A percentile compares a stretch with the other conserved stretches of the same genome.
phyloP scores from a whole-genome alignment of 257 asterid species.

The Coffea eugenioides region DNA sequence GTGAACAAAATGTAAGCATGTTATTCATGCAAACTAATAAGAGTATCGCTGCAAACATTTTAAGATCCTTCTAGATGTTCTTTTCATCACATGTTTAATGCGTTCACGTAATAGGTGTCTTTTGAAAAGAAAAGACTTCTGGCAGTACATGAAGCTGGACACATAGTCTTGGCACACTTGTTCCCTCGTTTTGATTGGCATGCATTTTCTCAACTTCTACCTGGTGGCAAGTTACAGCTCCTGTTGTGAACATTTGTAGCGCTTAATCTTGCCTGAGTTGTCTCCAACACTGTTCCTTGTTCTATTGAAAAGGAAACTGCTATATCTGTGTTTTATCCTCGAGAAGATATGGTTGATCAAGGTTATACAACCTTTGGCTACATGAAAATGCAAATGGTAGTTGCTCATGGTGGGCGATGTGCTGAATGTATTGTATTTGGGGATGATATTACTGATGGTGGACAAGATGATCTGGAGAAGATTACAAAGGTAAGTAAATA shows the following conservation, averaged over 20 bases:
- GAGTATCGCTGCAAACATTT: background rate
- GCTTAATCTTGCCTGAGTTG: slow-evolving; percentile 10
- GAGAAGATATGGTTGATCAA: slow-evolving; percentile 89
- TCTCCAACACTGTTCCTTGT: slow-evolving; percentile 14
- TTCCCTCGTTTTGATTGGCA: slow-evolving; percentile 98
- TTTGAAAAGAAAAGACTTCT: slow-evolving; percentile 70
- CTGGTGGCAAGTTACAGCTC: slow-evolving; percentile 84
- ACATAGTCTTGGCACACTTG: slow-evolving; percentile 90
- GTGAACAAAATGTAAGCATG: slow-evolving; percentile 72
- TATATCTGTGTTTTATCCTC: slow-evolving; percentile 89
- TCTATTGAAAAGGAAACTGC: slow-evolving; percentile 86
- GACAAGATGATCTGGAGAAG: slow-evolving; percentile 87
- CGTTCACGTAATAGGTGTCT: slow-evolving; percentile 49
- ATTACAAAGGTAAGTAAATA: slow-evolving; percentile 70
- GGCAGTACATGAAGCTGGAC: slow-evolving; percentile 99
- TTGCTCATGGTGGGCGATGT: slow-evolving; percentile 98
- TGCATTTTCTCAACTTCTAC: slow-evolving; percentile 98
- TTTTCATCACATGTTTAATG: slow-evolving; percentile 1
- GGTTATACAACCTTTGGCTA: slow-evolving; percentile 91
- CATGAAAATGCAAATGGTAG: slow-evolving; percentile 99
- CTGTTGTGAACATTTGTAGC: background rate
- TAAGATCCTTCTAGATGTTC: slow-evolving; percentile 2
- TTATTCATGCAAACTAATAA: slow-evolving; percentile 20
- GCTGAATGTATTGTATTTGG: slow-evolving; percentile 94
- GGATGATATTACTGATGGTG: slow-evolving; percentile 93